phyloP scores from a whole-genome alignment of 2,329 filamentous ascomycete genomes.

The Fusarium sp. region DNA sequence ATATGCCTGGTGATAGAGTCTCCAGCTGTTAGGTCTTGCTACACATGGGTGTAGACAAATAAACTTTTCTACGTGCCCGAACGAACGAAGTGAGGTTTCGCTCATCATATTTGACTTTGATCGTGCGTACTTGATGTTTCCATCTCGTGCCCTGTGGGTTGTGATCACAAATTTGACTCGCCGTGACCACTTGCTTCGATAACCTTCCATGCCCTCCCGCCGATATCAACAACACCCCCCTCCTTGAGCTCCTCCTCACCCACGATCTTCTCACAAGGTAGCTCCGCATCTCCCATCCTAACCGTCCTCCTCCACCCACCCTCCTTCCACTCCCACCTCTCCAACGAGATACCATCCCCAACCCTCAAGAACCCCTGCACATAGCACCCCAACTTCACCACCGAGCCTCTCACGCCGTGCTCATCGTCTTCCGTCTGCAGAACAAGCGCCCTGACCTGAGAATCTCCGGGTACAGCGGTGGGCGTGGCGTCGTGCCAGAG shows the following conservation, averaged over 20 bases:
- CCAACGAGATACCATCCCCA: constrained; percentile 59
- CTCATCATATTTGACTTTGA: background rate
- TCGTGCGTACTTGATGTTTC: background rate
- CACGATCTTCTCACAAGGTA: constrained; percentile 53
- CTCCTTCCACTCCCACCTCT: constrained; percentile 65
- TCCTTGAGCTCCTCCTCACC: constrained; percentile 23
- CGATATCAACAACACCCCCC: constrained; percentile 39
- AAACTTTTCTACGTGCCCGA: constrained; percentile 19
- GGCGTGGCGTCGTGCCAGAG: constrained; percentile 68
- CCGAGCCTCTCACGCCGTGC: constrained; percentile 58
- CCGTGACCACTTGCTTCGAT: constrained; percentile 46
- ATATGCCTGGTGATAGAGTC: constrained; percentile 10
- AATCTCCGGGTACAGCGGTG: constrained; percentile 29
- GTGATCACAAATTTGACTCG: background rate
- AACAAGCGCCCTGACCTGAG: constrained; percentile 8
- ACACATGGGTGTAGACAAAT: constrained; percentile 16
- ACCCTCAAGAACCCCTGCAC: constrained; percentile 68
- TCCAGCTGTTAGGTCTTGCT: constrained; percentile 5
- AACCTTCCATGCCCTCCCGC: constrained; percentile 52
- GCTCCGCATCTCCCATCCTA: constrained; percentile 50
- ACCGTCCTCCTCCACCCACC: constrained; percentile 54
- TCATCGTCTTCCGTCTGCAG: constrained; percentile 29
- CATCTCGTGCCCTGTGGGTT: background rate
- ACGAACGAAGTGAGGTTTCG: constrained; percentile 8
- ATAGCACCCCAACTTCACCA: constrained; percentile 66